Evolutionary conservation across 129 eudicot species (phyloP).

Genomic region (Lonicera japonica): DNA sequence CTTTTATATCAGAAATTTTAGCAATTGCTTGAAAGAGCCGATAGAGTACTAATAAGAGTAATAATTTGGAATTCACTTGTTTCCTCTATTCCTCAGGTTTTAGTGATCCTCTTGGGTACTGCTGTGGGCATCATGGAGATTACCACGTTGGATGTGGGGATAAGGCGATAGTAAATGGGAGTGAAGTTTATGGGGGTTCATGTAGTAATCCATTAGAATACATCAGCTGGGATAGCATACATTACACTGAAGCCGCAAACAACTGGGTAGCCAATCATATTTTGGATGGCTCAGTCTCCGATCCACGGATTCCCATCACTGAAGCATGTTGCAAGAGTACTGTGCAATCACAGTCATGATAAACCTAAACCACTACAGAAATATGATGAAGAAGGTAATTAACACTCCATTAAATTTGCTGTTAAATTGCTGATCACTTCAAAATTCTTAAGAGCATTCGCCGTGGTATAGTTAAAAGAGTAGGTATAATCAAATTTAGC

Average conservation of each 20-base stretch:
- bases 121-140: conserved; percentile 22
- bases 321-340: conserved; percentile 13
- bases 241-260: conserved; percentile 54
- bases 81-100: conserved; percentile 28
- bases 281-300: conserved; percentile 30
- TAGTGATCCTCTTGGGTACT: conserved; percentile 34
- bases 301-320: conserved; percentile 29
- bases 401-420: too few species aligned
- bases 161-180: conserved; percentile 15
- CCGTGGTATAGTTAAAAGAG: too few species aligned
- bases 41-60: background rate
- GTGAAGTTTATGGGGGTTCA: conserved; percentile 19
- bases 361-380: too few species aligned
- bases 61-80: background rate
- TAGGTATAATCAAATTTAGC: too few species aligned
- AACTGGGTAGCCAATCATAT: conserved; percentile 36
- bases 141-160: conserved; percentile 14
- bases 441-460: too few species aligned
- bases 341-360: too few species aligned
- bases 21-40: background rate
- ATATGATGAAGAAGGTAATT: too few species aligned
- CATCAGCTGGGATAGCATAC: conserved; percentile 56
- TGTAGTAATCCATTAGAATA: conserved; percentile 32
- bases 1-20: background rate
- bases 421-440: too few species aligned